A percentile compares a stretch with the other conserved stretches of the same genome.
Conservation (phyloP, 2,329 filamentous ascomycete species). For the Atkinsonella texensis region DNA sequence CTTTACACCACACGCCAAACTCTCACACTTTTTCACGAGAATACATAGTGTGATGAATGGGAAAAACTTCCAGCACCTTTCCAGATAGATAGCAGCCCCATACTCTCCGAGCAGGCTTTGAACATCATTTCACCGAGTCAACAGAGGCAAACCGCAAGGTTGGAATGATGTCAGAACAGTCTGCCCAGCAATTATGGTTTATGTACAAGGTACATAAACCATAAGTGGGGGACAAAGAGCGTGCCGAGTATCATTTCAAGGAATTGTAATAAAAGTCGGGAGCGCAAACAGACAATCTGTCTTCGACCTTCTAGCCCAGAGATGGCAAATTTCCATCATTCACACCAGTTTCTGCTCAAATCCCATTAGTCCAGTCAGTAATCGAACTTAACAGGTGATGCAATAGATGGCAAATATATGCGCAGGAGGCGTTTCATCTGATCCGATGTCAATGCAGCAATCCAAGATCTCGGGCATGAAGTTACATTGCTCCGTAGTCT, state of each 20-base stretch:
- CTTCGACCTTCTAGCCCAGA: neutral
- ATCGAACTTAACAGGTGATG: neutral
- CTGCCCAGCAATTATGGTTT: neutral
- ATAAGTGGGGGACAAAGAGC: neutral
- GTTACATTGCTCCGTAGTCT: neutral
- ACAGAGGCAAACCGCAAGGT: neutral
- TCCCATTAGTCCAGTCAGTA: neutral
- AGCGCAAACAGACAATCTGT: neutral
- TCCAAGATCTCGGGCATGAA: neutral
- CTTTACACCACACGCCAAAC: neutral
- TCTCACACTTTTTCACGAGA: neutral
- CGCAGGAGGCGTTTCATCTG: constrained; percentile 1
- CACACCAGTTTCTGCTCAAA: neutral
- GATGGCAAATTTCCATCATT: neutral
- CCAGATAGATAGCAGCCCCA: neutral
- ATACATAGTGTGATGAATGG: neutral
- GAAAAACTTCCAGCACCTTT: neutral
- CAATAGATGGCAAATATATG: neutral
- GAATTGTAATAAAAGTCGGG: neutral
- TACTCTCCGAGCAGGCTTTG: neutral
- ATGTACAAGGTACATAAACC: neutral
- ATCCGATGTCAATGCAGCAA: constrained; percentile 1
- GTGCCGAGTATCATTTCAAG: neutral
- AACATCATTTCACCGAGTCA: neutral
- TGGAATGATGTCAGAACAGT: neutral